Conservation (phyloP, 1,284 basidiomycete genomes). For the Sporisorium reilianum region DNA sequence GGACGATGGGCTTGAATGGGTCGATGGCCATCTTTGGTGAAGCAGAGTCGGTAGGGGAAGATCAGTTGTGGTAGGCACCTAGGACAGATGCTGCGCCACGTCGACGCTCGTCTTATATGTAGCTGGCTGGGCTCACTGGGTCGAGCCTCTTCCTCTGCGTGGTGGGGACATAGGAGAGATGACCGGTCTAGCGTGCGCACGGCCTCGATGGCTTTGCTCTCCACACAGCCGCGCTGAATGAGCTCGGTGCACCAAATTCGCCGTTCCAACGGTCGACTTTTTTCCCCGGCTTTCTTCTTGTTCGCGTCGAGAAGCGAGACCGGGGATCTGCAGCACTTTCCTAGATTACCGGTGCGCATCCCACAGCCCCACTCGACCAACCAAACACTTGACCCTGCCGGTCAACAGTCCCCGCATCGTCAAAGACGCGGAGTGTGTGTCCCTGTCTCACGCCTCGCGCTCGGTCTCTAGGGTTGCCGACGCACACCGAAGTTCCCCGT, state of each 20-base stretch:
- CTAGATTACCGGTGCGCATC: constrained; percentile 44
- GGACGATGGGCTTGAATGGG: constrained; percentile 53
- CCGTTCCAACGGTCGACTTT: constrained; percentile 1
- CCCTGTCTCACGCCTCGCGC: neutral
- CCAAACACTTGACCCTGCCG: constrained; percentile 1
- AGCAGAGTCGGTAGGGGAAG: neutral
- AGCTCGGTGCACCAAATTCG: constrained; percentile 8
- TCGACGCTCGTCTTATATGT: constrained; percentile 5
- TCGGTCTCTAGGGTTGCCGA: constrained; percentile 14
- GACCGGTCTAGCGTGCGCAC: constrained; percentile 17
- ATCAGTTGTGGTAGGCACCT: too few species aligned
- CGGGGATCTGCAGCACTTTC: constrained; percentile 19
- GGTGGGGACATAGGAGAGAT: neutral
- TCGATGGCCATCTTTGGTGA: constrained; percentile 26
- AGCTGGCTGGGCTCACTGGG: neutral
- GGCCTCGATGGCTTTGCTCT: constrained; percentile 15
- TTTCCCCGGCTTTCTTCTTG: constrained; percentile 35
- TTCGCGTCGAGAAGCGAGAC: constrained; percentile 9
- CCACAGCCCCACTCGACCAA: neutral
- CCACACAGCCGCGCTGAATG: constrained; percentile 5
- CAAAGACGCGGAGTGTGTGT: too few species aligned
- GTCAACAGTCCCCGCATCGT: constrained; percentile 9
- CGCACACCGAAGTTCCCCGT: constrained; percentile 8
- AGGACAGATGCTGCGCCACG: too few species aligned
- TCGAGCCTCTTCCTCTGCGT: neutral